These are phyloP conservation scores for Phytophthora multivora DNA, from an alignment of 352 stramenopile genomes.

Conservation along the genomic window DNA sequence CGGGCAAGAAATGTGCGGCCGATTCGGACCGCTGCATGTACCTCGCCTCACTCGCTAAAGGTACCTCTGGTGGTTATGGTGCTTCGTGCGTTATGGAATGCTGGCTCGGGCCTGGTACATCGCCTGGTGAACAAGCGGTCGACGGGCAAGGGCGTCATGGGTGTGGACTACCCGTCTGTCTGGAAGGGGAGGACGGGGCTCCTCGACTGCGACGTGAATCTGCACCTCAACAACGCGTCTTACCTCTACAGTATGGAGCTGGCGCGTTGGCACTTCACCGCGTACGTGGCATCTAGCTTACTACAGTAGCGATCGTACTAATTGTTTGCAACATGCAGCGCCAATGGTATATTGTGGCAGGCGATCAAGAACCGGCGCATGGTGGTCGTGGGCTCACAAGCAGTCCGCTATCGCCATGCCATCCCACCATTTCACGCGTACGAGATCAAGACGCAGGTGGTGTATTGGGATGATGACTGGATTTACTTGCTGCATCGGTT, in stretches of 20 bases:
- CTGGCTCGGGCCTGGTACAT: slow-evolving; percentile 56
- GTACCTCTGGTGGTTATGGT: slow-evolving; percentile 45
- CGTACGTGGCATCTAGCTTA: slow-evolving; percentile 39
- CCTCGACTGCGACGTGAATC: slow-evolving; percentile 85
- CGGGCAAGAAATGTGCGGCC: slow-evolving; percentile 8
- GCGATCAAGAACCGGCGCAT: slow-evolving; percentile 67
- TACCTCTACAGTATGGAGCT: slow-evolving; percentile 89
- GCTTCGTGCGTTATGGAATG: slow-evolving; percentile 75
- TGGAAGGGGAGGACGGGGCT: slow-evolving; percentile 70
- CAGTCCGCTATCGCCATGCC: slow-evolving; percentile 64
- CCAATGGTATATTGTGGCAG: slow-evolving; percentile 56
- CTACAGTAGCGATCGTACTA: too few relatives aligned
- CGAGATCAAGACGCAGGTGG: slow-evolving; percentile 60
- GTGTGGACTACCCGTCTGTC: slow-evolving; percentile 65
- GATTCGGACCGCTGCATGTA: neutral
- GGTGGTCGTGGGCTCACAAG: slow-evolving; percentile 66
- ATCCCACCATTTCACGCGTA: slow-evolving; percentile 64
- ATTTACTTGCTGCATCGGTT: slow-evolving; percentile 72
- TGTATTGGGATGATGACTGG: slow-evolving; percentile 64
- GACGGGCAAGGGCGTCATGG: slow-evolving; percentile 54
- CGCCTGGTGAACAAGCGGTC: slow-evolving; percentile 58
- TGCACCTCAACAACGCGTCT: slow-evolving; percentile 87
- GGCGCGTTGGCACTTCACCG: slow-evolving; percentile 81
- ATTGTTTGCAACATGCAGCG: slow-evolving; percentile 17
- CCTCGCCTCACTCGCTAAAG: neutral